A percentile compares a stretch with the other conserved stretches of the same genome.
Conservation (phyloP, 495 filamentous ascomycete genomes). For the Parmelia sp. region DNA sequence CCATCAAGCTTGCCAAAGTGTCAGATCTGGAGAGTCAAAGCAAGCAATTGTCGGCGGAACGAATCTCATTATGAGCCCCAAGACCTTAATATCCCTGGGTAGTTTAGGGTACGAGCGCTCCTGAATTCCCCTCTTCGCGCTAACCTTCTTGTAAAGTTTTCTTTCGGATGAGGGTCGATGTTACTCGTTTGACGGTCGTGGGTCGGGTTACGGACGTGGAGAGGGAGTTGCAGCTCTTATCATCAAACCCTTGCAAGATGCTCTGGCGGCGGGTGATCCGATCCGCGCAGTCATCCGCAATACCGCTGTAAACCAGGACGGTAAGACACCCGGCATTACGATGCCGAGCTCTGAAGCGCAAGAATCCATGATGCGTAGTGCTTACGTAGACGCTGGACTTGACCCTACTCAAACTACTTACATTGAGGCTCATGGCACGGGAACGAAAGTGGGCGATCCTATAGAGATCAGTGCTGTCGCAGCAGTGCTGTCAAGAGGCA, state of each 20-base stretch:
- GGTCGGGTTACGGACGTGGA: conserved; percentile 41
- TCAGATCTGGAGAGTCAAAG: conserved; percentile 38
- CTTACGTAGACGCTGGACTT: conserved; percentile 35
- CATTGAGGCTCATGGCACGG: conserved; percentile 34
- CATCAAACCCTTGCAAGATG: conserved; percentile 37
- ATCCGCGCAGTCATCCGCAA: conserved; percentile 34
- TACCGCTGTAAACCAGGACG: conserved; percentile 45
- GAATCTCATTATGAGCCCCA: conserved; percentile 24
- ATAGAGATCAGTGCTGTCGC: conserved; percentile 32
- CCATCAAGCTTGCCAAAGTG: conserved; percentile 27
- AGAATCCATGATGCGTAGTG: conserved; percentile 37
- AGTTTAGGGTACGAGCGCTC: too few species aligned
- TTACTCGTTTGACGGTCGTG: conserved; percentile 11
- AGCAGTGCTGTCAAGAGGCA: conserved; percentile 33
- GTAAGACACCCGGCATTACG: conserved; percentile 41
- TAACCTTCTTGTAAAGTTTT: conserved; percentile 21
- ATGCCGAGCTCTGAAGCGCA: conserved; percentile 38
- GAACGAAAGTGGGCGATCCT: conserved; percentile 33
- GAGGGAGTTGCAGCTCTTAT: conserved; percentile 40
- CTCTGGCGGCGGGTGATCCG: conserved; percentile 35
- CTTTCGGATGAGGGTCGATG: conserved; percentile 11
- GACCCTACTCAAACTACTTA: conserved; percentile 36
- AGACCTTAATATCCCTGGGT: background rate
- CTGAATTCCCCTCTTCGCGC: too few species aligned
- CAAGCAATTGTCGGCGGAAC: conserved; percentile 25